Evolutionary conservation across 805 yeast species (phyloP).

Genomic region (Cyberlindnera mycetangii): DNA sequence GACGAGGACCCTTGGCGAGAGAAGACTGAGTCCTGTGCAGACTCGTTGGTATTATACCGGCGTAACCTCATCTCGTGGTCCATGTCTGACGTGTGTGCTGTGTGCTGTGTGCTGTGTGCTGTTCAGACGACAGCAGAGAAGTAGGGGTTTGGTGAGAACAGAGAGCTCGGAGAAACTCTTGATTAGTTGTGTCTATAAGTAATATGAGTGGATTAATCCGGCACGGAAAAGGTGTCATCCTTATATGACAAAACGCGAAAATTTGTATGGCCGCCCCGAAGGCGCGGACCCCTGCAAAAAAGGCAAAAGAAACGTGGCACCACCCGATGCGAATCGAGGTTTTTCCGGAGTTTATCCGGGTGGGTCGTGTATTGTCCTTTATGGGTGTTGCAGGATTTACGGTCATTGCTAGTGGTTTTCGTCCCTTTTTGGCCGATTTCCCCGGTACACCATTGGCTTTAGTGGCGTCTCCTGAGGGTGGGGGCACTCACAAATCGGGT

Average conservation of each 20-base stretch:
- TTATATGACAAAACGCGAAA: not conserved
- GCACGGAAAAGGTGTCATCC: not conserved
- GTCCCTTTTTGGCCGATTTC: no score
- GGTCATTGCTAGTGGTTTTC: no score
- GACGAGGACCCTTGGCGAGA: slow-evolving; percentile 27
- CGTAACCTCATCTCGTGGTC: slow-evolving; percentile 16
- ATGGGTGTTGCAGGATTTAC: no score
- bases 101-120: not conserved
- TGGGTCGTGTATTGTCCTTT: not conserved
- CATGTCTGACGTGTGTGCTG: not conserved
- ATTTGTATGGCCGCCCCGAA: no score
- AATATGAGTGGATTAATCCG: not conserved
- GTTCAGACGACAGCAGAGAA: no score
- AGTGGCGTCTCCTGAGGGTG: no score
- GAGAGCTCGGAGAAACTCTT: no score
- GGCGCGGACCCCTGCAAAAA: no score
- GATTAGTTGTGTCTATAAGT: not conserved
- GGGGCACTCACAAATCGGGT: no score
- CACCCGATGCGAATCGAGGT: not conserved
- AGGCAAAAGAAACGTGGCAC: not conserved
- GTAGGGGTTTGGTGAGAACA: no score
- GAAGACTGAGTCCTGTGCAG: slow-evolving; percentile 19
- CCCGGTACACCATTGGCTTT: no score
- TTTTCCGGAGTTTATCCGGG: not conserved
- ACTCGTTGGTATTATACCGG: slow-evolving; percentile 26